Conservation (phyloP, 768 basidiomycete species). For the Phaffia tasmanica region DNA sequence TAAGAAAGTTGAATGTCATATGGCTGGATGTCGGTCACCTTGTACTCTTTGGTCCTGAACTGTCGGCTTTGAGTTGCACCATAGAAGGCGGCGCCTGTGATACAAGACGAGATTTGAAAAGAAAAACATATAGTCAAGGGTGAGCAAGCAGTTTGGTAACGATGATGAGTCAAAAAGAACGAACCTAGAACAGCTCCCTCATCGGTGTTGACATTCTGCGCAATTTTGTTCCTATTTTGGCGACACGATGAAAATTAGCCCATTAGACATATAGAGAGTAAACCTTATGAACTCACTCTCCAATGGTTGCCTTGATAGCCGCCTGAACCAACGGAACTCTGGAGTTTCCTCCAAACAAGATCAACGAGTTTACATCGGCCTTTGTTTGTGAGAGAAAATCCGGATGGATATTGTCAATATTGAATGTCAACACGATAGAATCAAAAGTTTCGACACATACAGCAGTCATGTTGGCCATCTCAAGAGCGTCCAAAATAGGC, state of each 20-base stretch:
- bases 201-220: conserved; percentile 90
- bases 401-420: conserved; percentile 20
- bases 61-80: conserved; percentile 78
- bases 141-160: conserved; percentile 4
- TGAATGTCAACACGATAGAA: background rate
- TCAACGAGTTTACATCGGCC: conserved; percentile 73
- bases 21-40: conserved; percentile 58
- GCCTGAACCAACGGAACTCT: conserved; percentile 84
- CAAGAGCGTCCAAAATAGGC: conserved; percentile 65
- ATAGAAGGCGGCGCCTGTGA: conserved; percentile 66
- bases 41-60: conserved; percentile 91
- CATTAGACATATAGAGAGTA: background rate
- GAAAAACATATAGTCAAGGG: conserved; percentile 2
- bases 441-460: conserved; percentile 40
- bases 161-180: background rate
- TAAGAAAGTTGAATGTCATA: conserved; percentile 74
- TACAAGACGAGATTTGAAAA: no score
- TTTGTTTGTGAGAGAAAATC: conserved; percentile 39
- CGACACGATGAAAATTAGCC: background rate
- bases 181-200: conserved; percentile 83
- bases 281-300: conserved; percentile 48
- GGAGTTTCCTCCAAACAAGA: conserved; percentile 82
- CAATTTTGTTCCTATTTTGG: conserved; percentile 58
- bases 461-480: conserved; percentile 54
- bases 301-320: conserved; percentile 64